Conservation (phyloP, 1,284 basidiomycete species). For the Afroboletus lepidellus region DNA sequence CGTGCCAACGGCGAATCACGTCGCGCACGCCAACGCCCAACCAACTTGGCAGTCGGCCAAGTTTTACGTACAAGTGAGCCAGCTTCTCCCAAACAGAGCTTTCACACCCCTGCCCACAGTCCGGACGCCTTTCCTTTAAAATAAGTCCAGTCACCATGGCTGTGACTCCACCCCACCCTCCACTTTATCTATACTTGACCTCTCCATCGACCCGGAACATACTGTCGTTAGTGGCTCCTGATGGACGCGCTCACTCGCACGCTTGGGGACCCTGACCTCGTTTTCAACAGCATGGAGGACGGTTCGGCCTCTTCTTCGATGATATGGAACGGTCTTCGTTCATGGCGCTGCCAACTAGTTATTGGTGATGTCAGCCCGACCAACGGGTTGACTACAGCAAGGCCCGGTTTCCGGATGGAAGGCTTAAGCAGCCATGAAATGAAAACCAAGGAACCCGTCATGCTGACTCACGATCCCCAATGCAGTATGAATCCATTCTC, state of each 20-base stretch:
- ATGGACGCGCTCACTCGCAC: slow-evolving; percentile 16
- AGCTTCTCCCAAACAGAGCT: neutral
- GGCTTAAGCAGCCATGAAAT: slow-evolving; percentile 2
- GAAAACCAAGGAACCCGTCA: neutral
- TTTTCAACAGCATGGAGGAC: slow-evolving; percentile 7
- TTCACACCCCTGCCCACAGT: slow-evolving; percentile 11
- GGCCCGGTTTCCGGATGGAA: neutral
- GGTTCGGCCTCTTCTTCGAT: neutral
- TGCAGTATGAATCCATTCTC: slow-evolving; percentile 10
- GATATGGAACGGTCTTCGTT: neutral
- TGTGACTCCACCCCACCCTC: slow-evolving; percentile 1
- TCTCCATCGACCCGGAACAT: slow-evolving; percentile 7
- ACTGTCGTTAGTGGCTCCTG: neutral
- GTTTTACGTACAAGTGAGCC: slow-evolving; percentile 15
- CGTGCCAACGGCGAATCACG: neutral
- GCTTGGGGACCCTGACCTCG: slow-evolving; percentile 18
- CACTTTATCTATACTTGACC: slow-evolving; percentile 5
- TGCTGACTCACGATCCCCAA: neutral
- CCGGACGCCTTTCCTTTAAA: neutral
- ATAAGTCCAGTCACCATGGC: slow-evolving; percentile 1
- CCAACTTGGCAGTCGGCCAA: neutral
- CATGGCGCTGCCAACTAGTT: neutral
- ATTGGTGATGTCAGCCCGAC: neutral
- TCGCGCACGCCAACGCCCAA: neutral
- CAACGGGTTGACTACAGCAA: slow-evolving; percentile 11